Conservation (phyloP, 768 basidiomycete genomes). For the Phaeotremella fagi region DNA sequence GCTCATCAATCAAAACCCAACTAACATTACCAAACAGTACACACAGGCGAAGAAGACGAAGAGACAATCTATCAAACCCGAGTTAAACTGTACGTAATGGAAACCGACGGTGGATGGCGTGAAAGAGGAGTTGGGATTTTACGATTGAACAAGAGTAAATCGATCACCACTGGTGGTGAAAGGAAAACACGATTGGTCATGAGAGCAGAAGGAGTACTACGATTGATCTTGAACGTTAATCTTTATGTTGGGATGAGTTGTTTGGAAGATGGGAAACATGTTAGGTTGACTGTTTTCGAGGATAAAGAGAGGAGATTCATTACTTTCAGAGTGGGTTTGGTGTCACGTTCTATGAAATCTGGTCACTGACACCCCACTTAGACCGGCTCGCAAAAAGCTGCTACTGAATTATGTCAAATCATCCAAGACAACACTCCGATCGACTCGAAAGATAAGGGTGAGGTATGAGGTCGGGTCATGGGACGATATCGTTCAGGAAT, state of each 20-base stretch:
- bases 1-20: no score
- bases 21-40: conserved; percentile 27
- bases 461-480: no score
- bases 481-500: no score
- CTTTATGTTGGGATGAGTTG: conserved; percentile 47
- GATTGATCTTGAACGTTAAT: conserved; percentile 49
- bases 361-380: not conserved
- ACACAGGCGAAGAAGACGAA: conserved; percentile 51
- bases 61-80: conserved; percentile 47
- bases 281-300: conserved; percentile 35
- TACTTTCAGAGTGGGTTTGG: conserved; percentile 35
- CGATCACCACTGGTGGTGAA: no score
- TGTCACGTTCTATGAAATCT: no score
- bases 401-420: conserved; percentile 21
- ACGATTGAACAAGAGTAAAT: conserved; percentile 48
- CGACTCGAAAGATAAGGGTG: no score
- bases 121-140: conserved; percentile 49
- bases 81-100: conserved; percentile 47
- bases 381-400: conserved; percentile 32
- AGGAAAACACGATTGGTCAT: conserved; percentile 44
- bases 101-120: conserved; percentile 46
- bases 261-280: conserved; percentile 43
- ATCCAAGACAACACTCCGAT: conserved; percentile 34
- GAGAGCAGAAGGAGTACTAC: conserved; percentile 51
- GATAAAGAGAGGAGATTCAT: conserved; percentile 31